Evolutionary conservation across 257 asterid species (phyloP), one percentile per base, ranked within the genome.

Genomic region (Salvia rosmarinus): DNA sequence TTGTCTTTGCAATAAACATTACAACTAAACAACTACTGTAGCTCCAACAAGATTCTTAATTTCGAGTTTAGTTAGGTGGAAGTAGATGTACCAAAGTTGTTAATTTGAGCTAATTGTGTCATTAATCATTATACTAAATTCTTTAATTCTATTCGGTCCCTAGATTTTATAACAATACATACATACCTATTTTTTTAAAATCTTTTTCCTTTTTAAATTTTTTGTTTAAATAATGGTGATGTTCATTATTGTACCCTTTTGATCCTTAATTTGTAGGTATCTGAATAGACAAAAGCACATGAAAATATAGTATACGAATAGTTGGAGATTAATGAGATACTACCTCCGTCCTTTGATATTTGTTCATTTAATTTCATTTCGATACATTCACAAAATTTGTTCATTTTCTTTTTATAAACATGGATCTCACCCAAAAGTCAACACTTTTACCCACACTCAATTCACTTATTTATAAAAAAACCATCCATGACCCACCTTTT

Each of bases 31-130:
- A 43, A 42, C 13, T 12, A 3, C 1, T 64, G 21, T 19, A 7
- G 43, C 14, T 55, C 20, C 37, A n/a, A 42, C 72, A 71, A 16
- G 20, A 25, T 6, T 47, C 4, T 56, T 13, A 10, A 21, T 64
- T 73, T 34, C 49, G 46, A 21, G 70, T 55, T 67, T 16, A 51
- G 34, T 73, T 76, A 75, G 79, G 79, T 73, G 76, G 61, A 67
- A 69, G 83, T 55, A 68, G 83, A 79, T 79, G 77, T 55, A 59
- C 79, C 71, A 61, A 79, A 78, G 77, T 74, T 72, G 81, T 72
- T 25, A 25, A 1, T 25, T 75, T 40, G 42, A 57, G 61, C 75
- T 50, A 70, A 75, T 25, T 67, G 51, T 17, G 51, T 35, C 57
- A 49, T 1, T 61, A 19, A 44, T 35, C 57, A 49, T 1, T 61